phyloP scores from a whole-genome alignment of 768 basidiomycete species.

The Russula foetens region DNA sequence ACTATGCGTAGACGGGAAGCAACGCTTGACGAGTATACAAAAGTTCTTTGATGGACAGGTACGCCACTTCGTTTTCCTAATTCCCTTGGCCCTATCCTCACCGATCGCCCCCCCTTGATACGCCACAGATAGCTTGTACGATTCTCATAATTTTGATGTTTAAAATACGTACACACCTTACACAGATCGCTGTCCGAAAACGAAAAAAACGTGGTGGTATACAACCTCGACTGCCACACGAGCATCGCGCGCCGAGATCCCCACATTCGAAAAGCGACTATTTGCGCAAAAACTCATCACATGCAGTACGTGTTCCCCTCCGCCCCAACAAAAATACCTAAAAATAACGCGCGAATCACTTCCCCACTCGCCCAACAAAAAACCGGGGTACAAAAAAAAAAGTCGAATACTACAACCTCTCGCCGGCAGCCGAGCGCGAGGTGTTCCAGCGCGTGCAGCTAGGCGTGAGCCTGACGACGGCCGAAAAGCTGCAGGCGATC shows the following conservation, averaged over 20 bases:
- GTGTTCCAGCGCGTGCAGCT: constrained; percentile 79
- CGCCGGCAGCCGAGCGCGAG: constrained; percentile 57
- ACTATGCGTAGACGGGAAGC: constrained; percentile 74
- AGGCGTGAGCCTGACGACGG: constrained; percentile 63
- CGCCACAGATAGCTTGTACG: constrained; percentile 51
- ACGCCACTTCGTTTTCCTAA: constrained; percentile 18
- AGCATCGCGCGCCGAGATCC: constrained; percentile 41
- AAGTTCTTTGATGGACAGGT: constrained; percentile 69
- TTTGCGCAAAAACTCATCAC: constrained; percentile 52
- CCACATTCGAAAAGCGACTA: constrained; percentile 38
- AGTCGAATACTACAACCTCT: constrained; percentile 64
- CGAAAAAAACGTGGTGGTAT: constrained; percentile 57
- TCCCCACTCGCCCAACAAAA: not conserved
- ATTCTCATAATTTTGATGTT: constrained; percentile 8
- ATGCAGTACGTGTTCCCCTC: constrained; percentile 40
- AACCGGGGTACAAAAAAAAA: not conserved
- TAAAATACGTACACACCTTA: too few relatives aligned
- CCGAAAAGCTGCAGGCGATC: constrained; percentile 77
- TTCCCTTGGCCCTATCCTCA: too few relatives aligned
- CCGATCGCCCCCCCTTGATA: not conserved
- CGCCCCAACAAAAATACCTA: not conserved
- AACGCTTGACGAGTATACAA: constrained; percentile 66
- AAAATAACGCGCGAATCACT: not conserved
- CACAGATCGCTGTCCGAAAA: constrained; percentile 47
- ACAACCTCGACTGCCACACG: constrained; percentile 42